These are phyloP conservation scores for Fomitopsis betulina DNA, from an alignment of 1,284 basidiomycete genomes.

Conservation along the genomic window DNA sequence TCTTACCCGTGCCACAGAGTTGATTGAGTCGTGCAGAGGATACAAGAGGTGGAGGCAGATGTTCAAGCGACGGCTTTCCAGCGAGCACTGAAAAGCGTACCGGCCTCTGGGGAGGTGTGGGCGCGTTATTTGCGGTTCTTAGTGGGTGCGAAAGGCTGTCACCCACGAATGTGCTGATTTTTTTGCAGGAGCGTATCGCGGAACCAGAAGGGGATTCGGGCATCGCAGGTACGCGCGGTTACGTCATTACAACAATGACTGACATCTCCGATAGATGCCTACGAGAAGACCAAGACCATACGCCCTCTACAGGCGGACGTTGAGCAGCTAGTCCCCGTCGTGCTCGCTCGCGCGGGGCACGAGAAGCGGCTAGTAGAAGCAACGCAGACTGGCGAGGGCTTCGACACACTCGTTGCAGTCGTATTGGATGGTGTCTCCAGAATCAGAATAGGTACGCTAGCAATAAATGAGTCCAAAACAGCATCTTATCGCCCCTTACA, in stretches of 20 bases:
- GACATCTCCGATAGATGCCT: slow-evolving; percentile 40
- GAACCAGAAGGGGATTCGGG: slow-evolving; percentile 21
- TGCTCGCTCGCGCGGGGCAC: slow-evolving; percentile 63
- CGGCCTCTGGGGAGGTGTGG: slow-evolving; percentile 68
- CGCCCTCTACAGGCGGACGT: slow-evolving; percentile 52
- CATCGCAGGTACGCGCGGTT: slow-evolving; percentile 12
- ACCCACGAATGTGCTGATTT: neutral
- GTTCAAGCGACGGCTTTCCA: slow-evolving; percentile 38
- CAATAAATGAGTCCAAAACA: neutral
- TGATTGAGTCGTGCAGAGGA: slow-evolving; percentile 34
- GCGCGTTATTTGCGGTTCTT: slow-evolving; percentile 66
- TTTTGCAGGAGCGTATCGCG: slow-evolving; percentile 27
- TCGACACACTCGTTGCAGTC: slow-evolving; percentile 47
- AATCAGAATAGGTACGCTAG: slow-evolving; percentile 47
- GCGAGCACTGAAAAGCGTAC: slow-evolving; percentile 63
- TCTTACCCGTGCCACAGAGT: too few species aligned
- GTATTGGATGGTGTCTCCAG: slow-evolving; percentile 58
- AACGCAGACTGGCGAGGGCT: slow-evolving; percentile 35
- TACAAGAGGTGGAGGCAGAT: slow-evolving; percentile 37
- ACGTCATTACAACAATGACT: neutral
- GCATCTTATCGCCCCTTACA: slow-evolving; percentile 12
- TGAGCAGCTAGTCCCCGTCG: slow-evolving; percentile 64
- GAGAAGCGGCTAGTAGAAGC: slow-evolving; percentile 33
- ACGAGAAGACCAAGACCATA: slow-evolving; percentile 50
- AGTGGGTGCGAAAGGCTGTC: slow-evolving; percentile 29